Conservation (phyloP, 176 grass and related monocot genomes). For the Avena insularis region DNA sequence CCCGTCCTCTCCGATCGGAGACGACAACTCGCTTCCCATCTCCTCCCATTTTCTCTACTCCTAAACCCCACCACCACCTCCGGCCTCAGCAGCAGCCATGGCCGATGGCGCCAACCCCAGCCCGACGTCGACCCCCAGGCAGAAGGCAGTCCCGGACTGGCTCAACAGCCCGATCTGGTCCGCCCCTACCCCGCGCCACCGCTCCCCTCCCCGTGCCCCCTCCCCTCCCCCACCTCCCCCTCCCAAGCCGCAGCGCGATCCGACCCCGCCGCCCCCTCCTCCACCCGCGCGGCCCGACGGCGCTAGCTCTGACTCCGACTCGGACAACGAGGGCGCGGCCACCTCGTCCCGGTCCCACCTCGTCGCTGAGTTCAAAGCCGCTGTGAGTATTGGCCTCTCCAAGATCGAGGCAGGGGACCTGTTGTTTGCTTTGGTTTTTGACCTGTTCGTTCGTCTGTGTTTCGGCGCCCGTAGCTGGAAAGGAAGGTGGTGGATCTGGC, state of each 20-base stretch:
- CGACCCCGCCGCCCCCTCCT: constrained; percentile 30
- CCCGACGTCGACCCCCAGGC: constrained; percentile 25
- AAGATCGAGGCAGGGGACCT: neutral
- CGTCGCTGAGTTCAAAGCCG: constrained; percentile 68
- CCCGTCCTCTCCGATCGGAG: constrained; percentile 3
- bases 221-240: constrained; percentile 42
- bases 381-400: constrained; percentile 49
- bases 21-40: neutral
- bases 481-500: constrained; percentile 91
- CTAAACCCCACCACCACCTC: constrained; percentile 40
- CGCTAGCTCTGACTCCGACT: neutral
- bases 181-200: constrained; percentile 39
- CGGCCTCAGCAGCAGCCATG: constrained; percentile 44
- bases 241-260: constrained; percentile 44
- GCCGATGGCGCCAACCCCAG: constrained; percentile 49
- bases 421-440: neutral
- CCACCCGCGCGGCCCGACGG: constrained; percentile 31
- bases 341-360: constrained; percentile 58
- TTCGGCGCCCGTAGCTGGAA: constrained; percentile 49
- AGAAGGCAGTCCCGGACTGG: constrained; percentile 78
- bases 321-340: constrained; percentile 21
- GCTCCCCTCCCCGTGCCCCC: constrained; percentile 48
- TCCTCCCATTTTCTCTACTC: neutral
- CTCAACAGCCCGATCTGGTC: constrained; percentile 97
- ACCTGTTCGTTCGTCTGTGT: constrained; percentile 29